These are phyloP conservation scores for Gentiana dahurica DNA, from an alignment of 257 asterid genomes.

Conservation along the genomic window DNA sequence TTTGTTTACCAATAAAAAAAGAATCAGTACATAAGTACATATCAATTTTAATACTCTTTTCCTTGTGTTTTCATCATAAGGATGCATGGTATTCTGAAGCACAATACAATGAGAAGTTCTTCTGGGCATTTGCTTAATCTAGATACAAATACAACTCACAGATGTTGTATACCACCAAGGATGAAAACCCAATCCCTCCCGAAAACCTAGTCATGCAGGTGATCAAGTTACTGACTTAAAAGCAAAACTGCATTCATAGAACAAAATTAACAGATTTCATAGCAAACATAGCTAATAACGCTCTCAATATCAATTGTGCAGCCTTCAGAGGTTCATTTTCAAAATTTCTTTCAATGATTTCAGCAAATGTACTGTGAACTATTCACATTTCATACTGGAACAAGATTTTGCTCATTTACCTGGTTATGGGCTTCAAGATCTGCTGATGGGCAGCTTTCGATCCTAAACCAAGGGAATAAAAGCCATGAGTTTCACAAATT, in stretches of 20 bases:
- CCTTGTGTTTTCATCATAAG: not conserved
- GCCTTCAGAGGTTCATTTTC: not conserved
- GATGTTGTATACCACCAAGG: too few relatives aligned
- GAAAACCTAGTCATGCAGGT: too few relatives aligned
- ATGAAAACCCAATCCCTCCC: too few relatives aligned
- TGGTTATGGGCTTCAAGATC: slow-evolving; percentile 23
- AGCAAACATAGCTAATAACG: too few relatives aligned
- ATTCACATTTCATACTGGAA: not conserved
- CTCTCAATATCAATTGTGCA: too few relatives aligned
- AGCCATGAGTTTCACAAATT: not conserved
- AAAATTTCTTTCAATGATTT: not conserved
- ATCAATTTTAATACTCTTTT: not conserved
- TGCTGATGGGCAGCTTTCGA: slow-evolving; percentile 17
- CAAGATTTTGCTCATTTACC: slow-evolving; percentile 15
- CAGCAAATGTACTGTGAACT: not conserved
- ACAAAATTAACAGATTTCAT: too few relatives aligned
- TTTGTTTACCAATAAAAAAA: too few relatives aligned
- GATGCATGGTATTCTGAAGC: not conserved
- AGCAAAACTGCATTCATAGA: too few relatives aligned
- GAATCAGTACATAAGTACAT: not conserved
- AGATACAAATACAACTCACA: too few relatives aligned
- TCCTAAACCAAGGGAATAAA: slow-evolving; percentile 13
- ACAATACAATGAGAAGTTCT: not conserved
- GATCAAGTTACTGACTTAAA: too few relatives aligned
- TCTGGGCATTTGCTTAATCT: not conserved